These are phyloP conservation scores for Fragilariopsis cylindrus DNA, from an alignment of 108 stramenopile species.

Conservation along the genomic window DNA sequence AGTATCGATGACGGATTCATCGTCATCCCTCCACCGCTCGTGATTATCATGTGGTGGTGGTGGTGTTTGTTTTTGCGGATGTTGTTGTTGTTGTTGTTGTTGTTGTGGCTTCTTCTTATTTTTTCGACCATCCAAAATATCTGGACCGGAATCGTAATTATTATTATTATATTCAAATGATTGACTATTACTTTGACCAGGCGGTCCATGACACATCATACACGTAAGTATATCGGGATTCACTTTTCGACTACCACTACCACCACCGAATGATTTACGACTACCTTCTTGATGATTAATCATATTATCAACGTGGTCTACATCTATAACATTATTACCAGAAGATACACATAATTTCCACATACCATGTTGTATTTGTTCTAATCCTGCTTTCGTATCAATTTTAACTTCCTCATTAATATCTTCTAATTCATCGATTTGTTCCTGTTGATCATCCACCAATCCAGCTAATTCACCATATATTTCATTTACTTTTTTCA, in stretches of 20 bases:
- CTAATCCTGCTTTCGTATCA: slow-evolving; percentile 44
- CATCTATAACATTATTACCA: background rate
- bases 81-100: too few relatives aligned
- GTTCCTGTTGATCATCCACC: slow-evolving; percentile 79
- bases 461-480: slow-evolving; percentile 63
- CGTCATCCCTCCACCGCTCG: too few relatives aligned
- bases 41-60: too few relatives aligned
- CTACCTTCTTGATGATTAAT: too few relatives aligned
- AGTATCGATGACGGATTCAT: too few relatives aligned
- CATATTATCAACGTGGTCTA: background rate
- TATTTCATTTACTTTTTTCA: slow-evolving; percentile 31
- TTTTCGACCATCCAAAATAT: too few relatives aligned
- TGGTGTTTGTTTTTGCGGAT: too few relatives aligned
- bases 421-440: slow-evolving; percentile 71
- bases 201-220: background rate
- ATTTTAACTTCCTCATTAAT: slow-evolving; percentile 58
- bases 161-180: too few relatives aligned
- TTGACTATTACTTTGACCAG: too few relatives aligned
- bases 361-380: slow-evolving; percentile 24
- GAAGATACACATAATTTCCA: slow-evolving; percentile 14
- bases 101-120: too few relatives aligned
- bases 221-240: background rate
- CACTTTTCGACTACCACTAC: background rate
- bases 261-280: too few relatives aligned
- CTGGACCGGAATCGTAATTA: too few relatives aligned